phyloP scores from a whole-genome alignment of 148 eudicot species.

The Rhododendron mucronatum region DNA sequence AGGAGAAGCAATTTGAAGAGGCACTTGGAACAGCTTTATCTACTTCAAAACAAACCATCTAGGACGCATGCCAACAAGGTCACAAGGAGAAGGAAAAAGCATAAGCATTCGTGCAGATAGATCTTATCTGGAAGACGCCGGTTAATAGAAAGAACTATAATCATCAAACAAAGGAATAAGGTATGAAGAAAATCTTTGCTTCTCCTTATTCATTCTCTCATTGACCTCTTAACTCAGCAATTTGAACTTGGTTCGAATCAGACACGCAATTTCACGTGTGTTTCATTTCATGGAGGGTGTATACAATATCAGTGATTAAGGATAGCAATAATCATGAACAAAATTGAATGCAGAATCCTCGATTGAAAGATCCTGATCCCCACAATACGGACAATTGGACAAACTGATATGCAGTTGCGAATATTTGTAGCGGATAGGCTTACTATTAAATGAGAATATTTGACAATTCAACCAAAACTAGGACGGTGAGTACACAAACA shows the following conservation, averaged over 20 bases:
- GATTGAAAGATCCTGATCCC: not conserved
- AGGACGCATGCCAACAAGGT: not conserved
- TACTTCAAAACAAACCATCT: not conserved
- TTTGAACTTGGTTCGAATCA: not conserved
- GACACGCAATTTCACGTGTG: not conserved
- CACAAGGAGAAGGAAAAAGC: not conserved
- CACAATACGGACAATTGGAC: not conserved
- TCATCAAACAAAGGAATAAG: not conserved
- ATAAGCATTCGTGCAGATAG: not conserved
- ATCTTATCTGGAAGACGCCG: not conserved
- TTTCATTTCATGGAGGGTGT: not conserved
- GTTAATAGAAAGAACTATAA: not conserved
- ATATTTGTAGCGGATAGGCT: not conserved
- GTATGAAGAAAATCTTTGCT: not conserved
- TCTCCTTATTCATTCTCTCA: not conserved
- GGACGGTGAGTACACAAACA: not conserved
- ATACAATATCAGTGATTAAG: not conserved
- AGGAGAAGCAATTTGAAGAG: not conserved
- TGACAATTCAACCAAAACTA: not conserved
- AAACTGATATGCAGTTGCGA: not conserved
- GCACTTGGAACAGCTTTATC: not conserved
- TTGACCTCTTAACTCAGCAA: not conserved
- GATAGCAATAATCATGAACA: not conserved
- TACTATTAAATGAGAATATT: not conserved
- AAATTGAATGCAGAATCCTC: not conserved